Conservation (phyloP, 306 rosid genomes). For the Rubus parviflorus region DNA sequence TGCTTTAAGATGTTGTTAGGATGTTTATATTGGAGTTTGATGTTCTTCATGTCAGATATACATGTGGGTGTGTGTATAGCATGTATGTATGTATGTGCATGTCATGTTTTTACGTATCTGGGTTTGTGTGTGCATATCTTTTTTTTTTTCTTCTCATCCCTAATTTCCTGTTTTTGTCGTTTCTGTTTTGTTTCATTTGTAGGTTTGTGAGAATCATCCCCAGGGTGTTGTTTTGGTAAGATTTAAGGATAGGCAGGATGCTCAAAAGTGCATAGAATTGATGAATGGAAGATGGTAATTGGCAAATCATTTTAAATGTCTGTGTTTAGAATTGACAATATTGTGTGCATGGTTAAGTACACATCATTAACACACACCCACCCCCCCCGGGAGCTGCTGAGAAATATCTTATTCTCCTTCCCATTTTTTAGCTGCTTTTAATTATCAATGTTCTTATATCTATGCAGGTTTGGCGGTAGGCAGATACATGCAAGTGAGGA, state of each 20-base stretch:
- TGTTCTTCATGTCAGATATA: neutral
- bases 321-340: neutral
- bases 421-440: conserved; percentile 2
- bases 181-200: conserved; percentile 27
- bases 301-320: neutral
- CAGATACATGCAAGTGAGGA: conserved; percentile 91
- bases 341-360: no score
- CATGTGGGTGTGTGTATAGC: neutral
- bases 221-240: conserved; percentile 91
- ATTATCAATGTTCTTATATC: conserved; percentile 2
- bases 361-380: neutral
- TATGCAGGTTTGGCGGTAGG: conserved; percentile 84
- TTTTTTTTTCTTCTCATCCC: conserved; percentile 14
- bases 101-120: neutral
- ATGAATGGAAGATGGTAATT: conserved; percentile 98
- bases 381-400: neutral
- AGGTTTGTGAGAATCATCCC: conserved; percentile 98
- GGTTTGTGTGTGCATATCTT: neutral
- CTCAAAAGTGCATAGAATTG: conserved; percentile 84
- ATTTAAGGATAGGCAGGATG: conserved; percentile 90
- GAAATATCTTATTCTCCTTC: neutral
- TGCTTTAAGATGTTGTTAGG: conserved; percentile 1
- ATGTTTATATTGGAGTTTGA: neutral
- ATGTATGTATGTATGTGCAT: neutral
- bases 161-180: neutral